Evolutionary conservation across 2,329 filamentous ascomycete species (phyloP).

Genomic region (Phyllosticta citrichinensis): DNA sequence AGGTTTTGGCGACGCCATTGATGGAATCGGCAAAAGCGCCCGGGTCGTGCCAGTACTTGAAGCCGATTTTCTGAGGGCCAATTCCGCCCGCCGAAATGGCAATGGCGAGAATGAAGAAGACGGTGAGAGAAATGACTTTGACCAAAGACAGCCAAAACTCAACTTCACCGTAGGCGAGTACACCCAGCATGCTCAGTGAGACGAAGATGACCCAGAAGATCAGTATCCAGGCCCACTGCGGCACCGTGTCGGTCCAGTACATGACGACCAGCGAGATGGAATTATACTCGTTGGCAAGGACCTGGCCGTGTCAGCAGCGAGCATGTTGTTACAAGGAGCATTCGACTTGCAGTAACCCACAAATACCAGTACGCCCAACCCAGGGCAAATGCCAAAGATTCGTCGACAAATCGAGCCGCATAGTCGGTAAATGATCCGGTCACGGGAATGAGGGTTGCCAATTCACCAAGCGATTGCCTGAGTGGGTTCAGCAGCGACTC

Average conservation of each 20-base stretch:
- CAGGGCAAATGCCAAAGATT: conserved; percentile 14
- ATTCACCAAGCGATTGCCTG: conserved; percentile 16
- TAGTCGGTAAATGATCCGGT: conserved; percentile 15
- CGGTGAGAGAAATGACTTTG: conserved; percentile 13
- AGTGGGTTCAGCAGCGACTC: background rate
- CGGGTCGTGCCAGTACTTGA: conserved; percentile 27
- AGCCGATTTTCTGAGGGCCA: conserved; percentile 16
- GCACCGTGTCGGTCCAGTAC: conserved; percentile 36
- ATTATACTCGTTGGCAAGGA: conserved; percentile 35
- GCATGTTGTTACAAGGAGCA: background rate
- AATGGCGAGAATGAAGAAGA: conserved; percentile 16
- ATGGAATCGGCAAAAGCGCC: conserved; percentile 15
- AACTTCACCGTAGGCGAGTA: conserved; percentile 44
- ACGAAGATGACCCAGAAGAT: conserved; percentile 38
- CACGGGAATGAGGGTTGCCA: conserved; percentile 14
- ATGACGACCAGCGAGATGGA: conserved; percentile 34
- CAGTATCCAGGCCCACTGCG: conserved; percentile 37
- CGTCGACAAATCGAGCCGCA: conserved; percentile 14
- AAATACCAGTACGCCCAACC: conserved; percentile 27
- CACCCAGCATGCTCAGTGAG: conserved; percentile 29
- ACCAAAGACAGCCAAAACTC: conserved; percentile 33
- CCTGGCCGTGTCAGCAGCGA: background rate
- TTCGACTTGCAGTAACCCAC: conserved; percentile 31
- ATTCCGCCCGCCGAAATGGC: conserved; percentile 13
- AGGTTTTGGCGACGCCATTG: conserved; percentile 14